Percentiles rank a stretch among this genome's conserved stretches.
These are phyloP conservation scores for Halenospora varia DNA, from an alignment of 495 filamentous ascomycete species.

Conservation along the genomic window DNA sequence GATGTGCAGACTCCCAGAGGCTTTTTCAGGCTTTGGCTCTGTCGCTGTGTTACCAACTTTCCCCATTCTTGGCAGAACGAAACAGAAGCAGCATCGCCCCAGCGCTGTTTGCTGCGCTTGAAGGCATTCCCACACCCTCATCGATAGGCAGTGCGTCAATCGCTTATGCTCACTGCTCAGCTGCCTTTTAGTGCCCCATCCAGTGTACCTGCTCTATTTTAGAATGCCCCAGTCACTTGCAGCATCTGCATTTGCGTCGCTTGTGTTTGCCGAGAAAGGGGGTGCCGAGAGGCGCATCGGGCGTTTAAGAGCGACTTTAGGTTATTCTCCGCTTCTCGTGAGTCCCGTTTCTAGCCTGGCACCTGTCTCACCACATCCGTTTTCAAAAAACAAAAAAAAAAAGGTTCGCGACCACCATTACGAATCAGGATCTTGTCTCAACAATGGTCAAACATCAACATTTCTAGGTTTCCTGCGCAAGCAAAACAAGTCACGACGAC, in stretches of 20 bases:
- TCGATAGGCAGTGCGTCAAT: neutral
- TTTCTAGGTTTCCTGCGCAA: neutral
- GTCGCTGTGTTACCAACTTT: no score
- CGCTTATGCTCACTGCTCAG: no score
- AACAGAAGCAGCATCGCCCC: neutral
- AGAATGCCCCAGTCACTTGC: neutral
- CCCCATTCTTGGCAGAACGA: no score
- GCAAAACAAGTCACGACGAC: neutral
- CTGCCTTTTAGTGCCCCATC: no score
- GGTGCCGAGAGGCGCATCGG: conserved; percentile 4
- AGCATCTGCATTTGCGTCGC: neutral
- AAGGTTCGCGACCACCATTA: neutral
- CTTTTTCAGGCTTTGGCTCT: no score
- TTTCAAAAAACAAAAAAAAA: no score
- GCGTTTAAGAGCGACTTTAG: neutral
- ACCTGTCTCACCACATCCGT: neutral
- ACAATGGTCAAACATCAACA: neutral
- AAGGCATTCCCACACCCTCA: neutral
- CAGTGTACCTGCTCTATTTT: no score
- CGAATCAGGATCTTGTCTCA: neutral
- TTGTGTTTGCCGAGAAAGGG: neutral
- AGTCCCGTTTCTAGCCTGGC: neutral
- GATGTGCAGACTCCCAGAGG: no score
- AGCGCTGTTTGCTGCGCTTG: neutral
- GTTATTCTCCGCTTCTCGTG: neutral